Percentiles rank a stretch among this genome's conserved stretches.
Conservation (phyloP, 108 stramenopile species). For the Fragilaria crotonensis region DNA sequence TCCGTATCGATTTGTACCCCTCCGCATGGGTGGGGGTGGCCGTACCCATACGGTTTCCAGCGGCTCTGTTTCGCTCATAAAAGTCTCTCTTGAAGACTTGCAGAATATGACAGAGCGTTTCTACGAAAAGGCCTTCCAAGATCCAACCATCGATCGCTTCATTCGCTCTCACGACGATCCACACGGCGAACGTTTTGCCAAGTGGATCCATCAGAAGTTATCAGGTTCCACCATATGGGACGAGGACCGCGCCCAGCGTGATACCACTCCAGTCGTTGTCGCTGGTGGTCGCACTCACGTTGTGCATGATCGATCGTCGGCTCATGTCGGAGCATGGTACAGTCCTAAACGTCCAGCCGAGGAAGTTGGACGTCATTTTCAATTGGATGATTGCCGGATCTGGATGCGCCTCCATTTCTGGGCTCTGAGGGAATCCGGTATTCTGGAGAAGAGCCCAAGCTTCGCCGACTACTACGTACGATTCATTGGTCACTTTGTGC, state of each 20-base stretch:
- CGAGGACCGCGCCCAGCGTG: constrained; percentile 31
- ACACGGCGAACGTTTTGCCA: constrained; percentile 55
- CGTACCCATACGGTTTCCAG: constrained; percentile 27
- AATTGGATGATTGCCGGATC: constrained; percentile 54
- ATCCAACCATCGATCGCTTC: constrained; percentile 53
- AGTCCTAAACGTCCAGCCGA: constrained; percentile 44
- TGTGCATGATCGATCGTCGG: constrained; percentile 61
- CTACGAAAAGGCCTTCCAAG: constrained; percentile 52
- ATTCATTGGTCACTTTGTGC: constrained; percentile 69
- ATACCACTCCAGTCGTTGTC: constrained; percentile 4
- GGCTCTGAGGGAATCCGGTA: constrained; percentile 46
- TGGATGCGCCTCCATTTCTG: constrained; percentile 78
- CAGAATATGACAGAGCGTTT: constrained; percentile 41
- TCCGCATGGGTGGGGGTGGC: constrained; percentile 35
- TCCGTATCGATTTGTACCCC: constrained; percentile 37
- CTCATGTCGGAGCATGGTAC: constrained; percentile 65
- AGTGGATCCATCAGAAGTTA: constrained; percentile 69
- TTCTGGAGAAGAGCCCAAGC: constrained; percentile 32
- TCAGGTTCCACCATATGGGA: constrained; percentile 55
- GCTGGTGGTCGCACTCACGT: constrained; percentile 19
- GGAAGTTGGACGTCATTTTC: constrained; percentile 47
- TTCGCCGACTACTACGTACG: constrained; percentile 67
- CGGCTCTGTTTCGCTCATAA: constrained; percentile 24
- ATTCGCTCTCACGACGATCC: constrained; percentile 56
- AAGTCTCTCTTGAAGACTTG: constrained; percentile 35